phyloP scores from a whole-genome alignment of 1,139 yeast species.

The Candida frijolesensis region DNA sequence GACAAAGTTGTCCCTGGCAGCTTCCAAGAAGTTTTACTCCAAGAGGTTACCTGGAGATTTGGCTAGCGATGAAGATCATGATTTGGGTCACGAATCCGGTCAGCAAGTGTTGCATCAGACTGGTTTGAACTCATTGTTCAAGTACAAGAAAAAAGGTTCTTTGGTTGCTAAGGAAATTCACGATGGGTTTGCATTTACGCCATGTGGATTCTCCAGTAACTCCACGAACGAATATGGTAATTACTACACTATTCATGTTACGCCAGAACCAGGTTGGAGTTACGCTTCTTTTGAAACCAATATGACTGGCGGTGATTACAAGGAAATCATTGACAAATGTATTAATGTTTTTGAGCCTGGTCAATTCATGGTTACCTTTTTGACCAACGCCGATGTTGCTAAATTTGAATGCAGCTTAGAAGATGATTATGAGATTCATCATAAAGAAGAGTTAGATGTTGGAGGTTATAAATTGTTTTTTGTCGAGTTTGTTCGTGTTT shows the following conservation, averaged over 20 bases:
- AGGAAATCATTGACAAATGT: constrained; percentile 5
- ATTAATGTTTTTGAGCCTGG: constrained; percentile 8
- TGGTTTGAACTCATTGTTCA: constrained; percentile 62
- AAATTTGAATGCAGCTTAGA: constrained; percentile 6
- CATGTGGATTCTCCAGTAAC: constrained; percentile 95
- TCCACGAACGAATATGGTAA: constrained; percentile 63
- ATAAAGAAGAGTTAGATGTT: constrained; percentile 7
- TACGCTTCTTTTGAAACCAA: constrained; percentile 96
- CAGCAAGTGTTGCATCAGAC: constrained; percentile 62
- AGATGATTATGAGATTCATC: constrained; percentile 2
- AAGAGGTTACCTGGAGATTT: constrained; percentile 56
- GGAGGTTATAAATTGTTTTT: constrained; percentile 5
- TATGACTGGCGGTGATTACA: constrained; percentile 11
- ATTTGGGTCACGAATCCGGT: constrained; percentile 81
- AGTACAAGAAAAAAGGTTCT: constrained; percentile 18
- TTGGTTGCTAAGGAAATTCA: constrained; percentile 38
- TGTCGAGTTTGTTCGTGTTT: constrained; percentile 3
- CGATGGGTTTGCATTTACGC: constrained; percentile 92
- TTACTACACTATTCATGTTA: constrained; percentile 90
- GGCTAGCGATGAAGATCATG: constrained; percentile 52
- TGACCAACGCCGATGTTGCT: constrained; percentile 5
- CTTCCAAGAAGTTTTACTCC: constrained; percentile 64
- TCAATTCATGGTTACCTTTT: constrained; percentile 7
- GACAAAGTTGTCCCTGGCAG: constrained; percentile 73
- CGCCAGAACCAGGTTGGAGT: constrained; percentile 94